Base-by-base conservation (phyloP, 305 asterid genomes). In the Caryopteris hybrid region DNA sequence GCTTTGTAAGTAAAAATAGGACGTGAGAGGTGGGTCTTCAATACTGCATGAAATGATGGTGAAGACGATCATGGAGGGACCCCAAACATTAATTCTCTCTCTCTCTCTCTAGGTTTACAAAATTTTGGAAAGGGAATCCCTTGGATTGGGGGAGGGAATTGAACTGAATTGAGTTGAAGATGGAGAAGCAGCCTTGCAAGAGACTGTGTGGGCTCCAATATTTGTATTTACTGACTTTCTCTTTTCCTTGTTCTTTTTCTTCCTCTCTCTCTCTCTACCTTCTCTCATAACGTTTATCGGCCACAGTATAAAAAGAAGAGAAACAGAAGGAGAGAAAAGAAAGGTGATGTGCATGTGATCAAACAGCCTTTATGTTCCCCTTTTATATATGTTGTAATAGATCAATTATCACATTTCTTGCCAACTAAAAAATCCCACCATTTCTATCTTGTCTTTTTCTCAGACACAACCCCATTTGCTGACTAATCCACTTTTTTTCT, bases 361-460 rank as follows among this genome's bases (percentile, higher is more conserved):
- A 83, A 88, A 88, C 96, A 88, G 96, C 87, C 91, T 86, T 85
- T 86, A 62, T 84, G 89, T 86, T 84, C 85, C 92, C 89, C 85
- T 82, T 84, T 75, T n/a, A n/a, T n/a, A n/a, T 64, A 45, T 52
- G 5, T 27, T 63, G 66, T 66, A 18, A 64, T 51, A 71, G n/a
- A n/a, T n/a, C n/a, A n/a, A n/a, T n/a, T n/a, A n/a, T n/a, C n/a
- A n/a, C n/a, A n/a, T n/a, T n/a, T n/a, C n/a, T n/a, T n/a, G n/a
- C n/a, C n/a, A n/a, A n/a, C n/a, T n/a, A n/a, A n/a, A n/a, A n/a
- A n/a, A n/a, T n/a, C 71, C 72, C 65, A 56, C 72, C 66, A 56
- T 68, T 72, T 77, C 78, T 61, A 69, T 72, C 74, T 72, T 75
- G 76, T 81, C 86, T 73, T 79, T 74, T 81, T 60, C 70, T 72